phyloP scores from a whole-genome alignment of 176 grass and related monocot genomes.

The Bonia amplexicaulis region DNA sequence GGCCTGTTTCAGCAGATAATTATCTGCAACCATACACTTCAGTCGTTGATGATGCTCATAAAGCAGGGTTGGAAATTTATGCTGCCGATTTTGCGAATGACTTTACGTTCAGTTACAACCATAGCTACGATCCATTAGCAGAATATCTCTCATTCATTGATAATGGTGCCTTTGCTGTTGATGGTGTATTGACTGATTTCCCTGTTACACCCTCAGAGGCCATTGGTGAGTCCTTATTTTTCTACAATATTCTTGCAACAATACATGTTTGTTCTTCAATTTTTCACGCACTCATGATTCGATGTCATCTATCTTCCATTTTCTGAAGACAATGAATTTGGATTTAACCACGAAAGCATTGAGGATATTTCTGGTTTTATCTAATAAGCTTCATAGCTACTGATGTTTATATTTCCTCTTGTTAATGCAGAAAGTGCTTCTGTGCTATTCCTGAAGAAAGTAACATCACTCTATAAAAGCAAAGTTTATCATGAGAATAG shows the following conservation, averaged over 20 bases:
- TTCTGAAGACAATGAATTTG: background rate
- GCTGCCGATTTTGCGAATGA: slow-evolving; percentile 82
- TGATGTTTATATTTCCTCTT: background rate
- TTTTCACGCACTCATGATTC: background rate
- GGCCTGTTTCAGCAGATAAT: slow-evolving; percentile 70
- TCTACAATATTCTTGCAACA: background rate
- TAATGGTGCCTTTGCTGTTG: slow-evolving; percentile 79
- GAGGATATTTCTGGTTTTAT: background rate
- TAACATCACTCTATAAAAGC: background rate
- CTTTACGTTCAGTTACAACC: slow-evolving; percentile 62
- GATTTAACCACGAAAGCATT: background rate
- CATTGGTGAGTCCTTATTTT: slow-evolving; percentile 48
- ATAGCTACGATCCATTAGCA: slow-evolving; percentile 79
- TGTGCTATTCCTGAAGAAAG: background rate
- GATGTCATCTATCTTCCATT: background rate
- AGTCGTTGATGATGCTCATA: slow-evolving; percentile 76
- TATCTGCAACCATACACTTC: slow-evolving; percentile 62
- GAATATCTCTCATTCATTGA: slow-evolving; percentile 80
- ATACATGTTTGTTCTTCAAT: background rate
- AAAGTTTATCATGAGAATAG: background rate
- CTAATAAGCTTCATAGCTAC: background rate
- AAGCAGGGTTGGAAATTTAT: slow-evolving; percentile 83
- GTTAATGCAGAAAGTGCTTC: background rate
- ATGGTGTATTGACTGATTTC: slow-evolving; percentile 87
- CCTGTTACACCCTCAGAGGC: slow-evolving; percentile 72